Base-by-base conservation (phyloP, 305 asterid genomes). In the Fraxinus xanthoxyloides region DNA sequence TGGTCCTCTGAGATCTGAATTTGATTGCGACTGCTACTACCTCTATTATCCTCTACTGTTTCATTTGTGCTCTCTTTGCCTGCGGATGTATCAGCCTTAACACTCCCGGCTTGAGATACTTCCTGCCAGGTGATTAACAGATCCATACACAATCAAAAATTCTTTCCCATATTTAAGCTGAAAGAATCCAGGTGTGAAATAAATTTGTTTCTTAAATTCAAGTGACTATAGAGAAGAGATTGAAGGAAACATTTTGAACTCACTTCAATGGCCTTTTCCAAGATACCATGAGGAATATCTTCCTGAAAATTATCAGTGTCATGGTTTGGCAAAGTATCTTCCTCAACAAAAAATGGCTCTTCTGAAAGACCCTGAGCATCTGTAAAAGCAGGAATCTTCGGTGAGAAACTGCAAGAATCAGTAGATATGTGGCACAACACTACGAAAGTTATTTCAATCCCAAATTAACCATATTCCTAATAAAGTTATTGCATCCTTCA, bases 1-100 rank as follows among this genome's bases (percentile, higher is more conserved):
- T 91, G 96, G 80, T 92, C 98, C 80, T 92, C 98, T 0, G 98
- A 87, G 56, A 92, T 75, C 83, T 35, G 43, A 82, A 19, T 82
- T 81, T 76, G 78, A 69, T 40, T 78, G 31, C 86, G 72, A 78
- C 12, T 84, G 73, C 75, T 84, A 51, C 82, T 51, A 65, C 19
- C 67, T 59, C 69, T 59, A 34, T 32, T 84, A 46, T 35, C 65
- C 61, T 74, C 85, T 1, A 3, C 48, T 28, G 43, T 77, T 65
- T 84, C 85, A 40, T 72, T 75, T 59, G 38, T 8, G 76, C 35
- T 81, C 75, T 87, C 90, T 5, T 86, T 82, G n/a, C 65, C 77
- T 73, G 51, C 87, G 36, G 78, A 56, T 51, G 75, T 65, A 84
- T 87, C 86, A 36, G 73, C 72, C 24, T 73, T 77, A 79, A 76